These are phyloP conservation scores for Buddleja alternifolia DNA, from an alignment of 257 asterid species.

Conservation along the genomic window DNA sequence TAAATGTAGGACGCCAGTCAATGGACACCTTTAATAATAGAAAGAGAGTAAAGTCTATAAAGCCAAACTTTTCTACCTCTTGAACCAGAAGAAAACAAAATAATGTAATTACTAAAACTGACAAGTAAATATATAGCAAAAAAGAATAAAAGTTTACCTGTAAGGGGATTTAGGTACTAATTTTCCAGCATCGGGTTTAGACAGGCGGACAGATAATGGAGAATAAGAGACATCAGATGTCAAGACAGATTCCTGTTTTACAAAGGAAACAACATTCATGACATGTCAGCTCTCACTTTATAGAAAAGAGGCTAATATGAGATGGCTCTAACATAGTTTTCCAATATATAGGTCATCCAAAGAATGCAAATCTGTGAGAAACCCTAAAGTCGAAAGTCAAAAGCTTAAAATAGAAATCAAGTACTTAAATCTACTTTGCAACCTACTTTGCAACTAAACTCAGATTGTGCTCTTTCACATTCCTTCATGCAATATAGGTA, in stretches of 20 bases:
- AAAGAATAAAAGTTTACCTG: conserved; percentile 41
- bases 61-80: background rate
- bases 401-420: too few species aligned
- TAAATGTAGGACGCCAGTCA: conserved; percentile 53
- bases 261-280: conserved; percentile 27
- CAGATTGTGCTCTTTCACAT: too few species aligned
- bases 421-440: too few species aligned
- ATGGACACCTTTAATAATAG: conserved; percentile 48
- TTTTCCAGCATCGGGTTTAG: conserved; percentile 38
- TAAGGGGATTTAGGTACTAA: conserved; percentile 43
- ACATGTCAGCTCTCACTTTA: background rate
- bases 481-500: too few species aligned
- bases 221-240: conserved; percentile 38
- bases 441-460: too few species aligned
- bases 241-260: conserved; percentile 44
- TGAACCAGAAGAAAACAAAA: background rate
- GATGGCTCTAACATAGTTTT: conserved; percentile 11
- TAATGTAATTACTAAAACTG: background rate
- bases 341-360: conserved; percentile 2
- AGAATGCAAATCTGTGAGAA: background rate
- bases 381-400: too few species aligned
- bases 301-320: background rate
- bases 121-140: conserved; percentile 11
- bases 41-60: conserved; percentile 11
- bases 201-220: conserved; percentile 30